Percentiles rank a stretch among this genome's conserved stretches.
Conservation (phyloP, 495 filamentous ascomycete species). For the Penicillium manginii region DNA sequence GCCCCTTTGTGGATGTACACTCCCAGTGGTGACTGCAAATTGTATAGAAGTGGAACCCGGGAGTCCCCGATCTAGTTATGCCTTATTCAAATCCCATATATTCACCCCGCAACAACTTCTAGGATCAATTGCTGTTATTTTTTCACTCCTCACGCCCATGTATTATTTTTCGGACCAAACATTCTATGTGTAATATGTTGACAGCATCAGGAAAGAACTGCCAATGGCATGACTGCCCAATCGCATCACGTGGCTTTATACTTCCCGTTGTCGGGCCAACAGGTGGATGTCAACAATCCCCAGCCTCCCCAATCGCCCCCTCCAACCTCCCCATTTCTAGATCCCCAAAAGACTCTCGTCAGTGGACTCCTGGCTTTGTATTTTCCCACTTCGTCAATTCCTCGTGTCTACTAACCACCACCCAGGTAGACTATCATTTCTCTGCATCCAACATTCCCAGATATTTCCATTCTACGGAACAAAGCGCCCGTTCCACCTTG, state of each 20-base stretch:
- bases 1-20: too few species aligned
- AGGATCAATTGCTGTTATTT: too few species aligned
- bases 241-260: constrained; percentile 1
- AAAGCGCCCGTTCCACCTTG: constrained; percentile 14
- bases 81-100: too few species aligned
- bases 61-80: too few species aligned
- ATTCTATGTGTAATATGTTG: background rate
- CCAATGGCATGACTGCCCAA: background rate
- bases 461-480: constrained; percentile 8
- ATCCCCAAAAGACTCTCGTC: constrained; percentile 11
- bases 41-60: too few species aligned
- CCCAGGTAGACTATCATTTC: constrained; percentile 6
- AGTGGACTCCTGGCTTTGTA: constrained; percentile 17
- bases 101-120: too few species aligned
- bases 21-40: too few species aligned
- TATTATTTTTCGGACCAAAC: too few species aligned
- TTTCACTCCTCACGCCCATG: too few species aligned
- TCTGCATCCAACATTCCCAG: background rate
- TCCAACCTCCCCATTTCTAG: constrained; percentile 48
- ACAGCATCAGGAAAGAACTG: background rate
- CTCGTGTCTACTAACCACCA: constrained; percentile 10
- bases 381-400: constrained; percentile 12
- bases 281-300: constrained; percentile 36
- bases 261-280: constrained; percentile 36
- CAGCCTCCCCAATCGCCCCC: constrained; percentile 36